Conservation (phyloP, 2,329 filamentous ascomycete species). For the Orbilia blumenaviensis region DNA sequence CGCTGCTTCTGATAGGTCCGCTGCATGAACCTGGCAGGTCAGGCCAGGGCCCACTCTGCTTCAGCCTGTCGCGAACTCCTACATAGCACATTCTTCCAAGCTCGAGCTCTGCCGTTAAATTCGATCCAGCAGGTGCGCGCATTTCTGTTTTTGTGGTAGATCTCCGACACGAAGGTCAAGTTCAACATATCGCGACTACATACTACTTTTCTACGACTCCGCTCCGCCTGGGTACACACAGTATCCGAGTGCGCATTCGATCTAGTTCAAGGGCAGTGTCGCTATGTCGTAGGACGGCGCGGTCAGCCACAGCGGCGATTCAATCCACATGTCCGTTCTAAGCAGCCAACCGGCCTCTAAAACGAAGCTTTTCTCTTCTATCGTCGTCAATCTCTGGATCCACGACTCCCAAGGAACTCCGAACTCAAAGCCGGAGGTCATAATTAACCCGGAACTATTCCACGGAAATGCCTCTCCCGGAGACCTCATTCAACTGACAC, state of each 20-base stretch:
- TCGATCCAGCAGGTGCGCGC: not conserved
- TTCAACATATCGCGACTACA: not conserved
- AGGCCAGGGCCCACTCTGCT: constrained; percentile 1
- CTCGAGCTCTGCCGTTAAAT: not conserved
- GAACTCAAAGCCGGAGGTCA: constrained; percentile 44
- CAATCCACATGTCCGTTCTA: constrained; percentile 22
- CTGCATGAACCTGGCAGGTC: not conserved
- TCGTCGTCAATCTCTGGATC: constrained; percentile 41
- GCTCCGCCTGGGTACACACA: not conserved
- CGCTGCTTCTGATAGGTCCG: constrained; percentile 14
- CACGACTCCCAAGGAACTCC: constrained; percentile 32
- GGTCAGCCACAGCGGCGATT: constrained; percentile 32
- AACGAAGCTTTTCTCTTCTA: constrained; percentile 30
- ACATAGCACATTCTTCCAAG: not conserved
- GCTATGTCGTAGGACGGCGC: constrained; percentile 34
- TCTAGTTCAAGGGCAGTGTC: not conserved
- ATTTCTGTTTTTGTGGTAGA: not conserved
- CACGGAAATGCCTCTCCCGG: constrained; percentile 30
- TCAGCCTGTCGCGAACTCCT: constrained; percentile 23
- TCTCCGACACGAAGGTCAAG: not conserved
- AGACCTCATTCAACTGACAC: constrained; percentile 38
- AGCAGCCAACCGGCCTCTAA: constrained; percentile 32
- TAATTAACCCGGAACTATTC: constrained; percentile 43
- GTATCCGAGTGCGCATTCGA: not conserved
- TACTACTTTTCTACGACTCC: not conserved